These are phyloP conservation scores for Ustilago nuda DNA, from an alignment of 1,284 basidiomycete genomes.

Conservation along the genomic window DNA sequence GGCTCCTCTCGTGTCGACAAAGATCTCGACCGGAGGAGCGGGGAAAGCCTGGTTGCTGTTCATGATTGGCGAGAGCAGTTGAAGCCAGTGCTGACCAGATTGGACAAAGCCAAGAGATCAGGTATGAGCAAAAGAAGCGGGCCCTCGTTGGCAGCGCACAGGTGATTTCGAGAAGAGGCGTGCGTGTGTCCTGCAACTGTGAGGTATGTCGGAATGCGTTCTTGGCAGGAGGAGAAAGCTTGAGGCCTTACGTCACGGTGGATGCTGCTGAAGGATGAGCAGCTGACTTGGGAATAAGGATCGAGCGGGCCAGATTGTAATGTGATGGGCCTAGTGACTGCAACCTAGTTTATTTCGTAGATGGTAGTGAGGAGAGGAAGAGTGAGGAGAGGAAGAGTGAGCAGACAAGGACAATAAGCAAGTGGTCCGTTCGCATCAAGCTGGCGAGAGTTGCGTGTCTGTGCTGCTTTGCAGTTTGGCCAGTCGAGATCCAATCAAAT, in stretches of 20 bases:
- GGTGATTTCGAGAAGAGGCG: background rate
- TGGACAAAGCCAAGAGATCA: background rate
- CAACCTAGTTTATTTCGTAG: background rate
- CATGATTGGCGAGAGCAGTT: conserved; percentile 19
- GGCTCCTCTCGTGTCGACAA: conserved; percentile 59
- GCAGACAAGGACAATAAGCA: background rate
- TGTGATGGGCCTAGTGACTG: background rate
- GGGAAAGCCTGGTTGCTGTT: conserved; percentile 45
- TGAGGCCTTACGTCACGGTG: background rate
- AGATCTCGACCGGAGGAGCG: conserved; percentile 57
- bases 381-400: background rate
- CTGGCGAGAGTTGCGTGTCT: background rate
- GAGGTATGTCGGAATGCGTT: background rate
- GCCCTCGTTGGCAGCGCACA: background rate
- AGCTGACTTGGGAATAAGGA: background rate
- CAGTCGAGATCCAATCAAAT: conserved; percentile 17
- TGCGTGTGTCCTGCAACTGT: background rate
- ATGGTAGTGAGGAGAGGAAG: conserved; percentile 1
- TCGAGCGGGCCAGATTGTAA: background rate
- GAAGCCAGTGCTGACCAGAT: background rate
- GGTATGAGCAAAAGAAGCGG: background rate
- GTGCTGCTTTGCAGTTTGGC: background rate
- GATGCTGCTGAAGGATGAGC: background rate
- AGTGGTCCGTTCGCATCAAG: conserved; percentile 14
- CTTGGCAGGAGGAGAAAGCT: background rate